phyloP scores from a whole-genome alignment of 805 yeast genomes.

The Pichia californica region DNA sequence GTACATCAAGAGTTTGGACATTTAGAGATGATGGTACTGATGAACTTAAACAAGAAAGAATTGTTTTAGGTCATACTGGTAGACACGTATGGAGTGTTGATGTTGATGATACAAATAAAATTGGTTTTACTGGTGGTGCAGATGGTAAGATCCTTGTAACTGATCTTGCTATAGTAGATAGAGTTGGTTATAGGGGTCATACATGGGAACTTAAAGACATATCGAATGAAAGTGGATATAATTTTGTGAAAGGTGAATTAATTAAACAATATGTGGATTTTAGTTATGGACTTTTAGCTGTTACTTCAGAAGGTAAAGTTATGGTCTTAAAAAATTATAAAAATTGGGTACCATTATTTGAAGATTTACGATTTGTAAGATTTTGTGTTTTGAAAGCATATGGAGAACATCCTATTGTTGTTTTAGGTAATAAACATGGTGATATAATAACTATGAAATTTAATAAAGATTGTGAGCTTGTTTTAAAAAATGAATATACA shows the following conservation, averaged over 20 bases:
- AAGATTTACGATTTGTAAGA: conserved; percentile 22
- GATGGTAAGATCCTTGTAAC: conserved; percentile 76
- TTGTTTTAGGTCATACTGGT: conserved; percentile 70
- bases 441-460: conserved; percentile 39
- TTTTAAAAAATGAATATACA: conserved; percentile 19
- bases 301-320: conserved; percentile 57
- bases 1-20: conserved; percentile 76
- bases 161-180: conserved; percentile 36
- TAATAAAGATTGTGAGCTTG: conserved; percentile 29
- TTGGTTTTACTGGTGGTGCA: conserved; percentile 86
- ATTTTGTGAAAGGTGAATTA: conserved; percentile 42
- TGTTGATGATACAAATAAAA: conserved; percentile 35
- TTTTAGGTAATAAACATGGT: conserved; percentile 33
- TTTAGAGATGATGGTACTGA: conserved; percentile 25
- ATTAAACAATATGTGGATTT: conserved; percentile 56
- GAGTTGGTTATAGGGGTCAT: conserved; percentile 25
- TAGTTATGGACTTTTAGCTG: conserved; percentile 37
- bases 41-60: conserved; percentile 36
- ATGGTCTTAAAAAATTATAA: conserved; percentile 26
- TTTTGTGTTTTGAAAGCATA: conserved; percentile 26
- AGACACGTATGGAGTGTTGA: conserved; percentile 85
- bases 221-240: conserved; percentile 18
- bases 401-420: conserved; percentile 15
- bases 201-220: conserved; percentile 33
- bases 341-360: conserved; percentile 25